Conservation (phyloP, 192 early-diverging fungal genomes). For the Chytriomyces hyalinus region DNA sequence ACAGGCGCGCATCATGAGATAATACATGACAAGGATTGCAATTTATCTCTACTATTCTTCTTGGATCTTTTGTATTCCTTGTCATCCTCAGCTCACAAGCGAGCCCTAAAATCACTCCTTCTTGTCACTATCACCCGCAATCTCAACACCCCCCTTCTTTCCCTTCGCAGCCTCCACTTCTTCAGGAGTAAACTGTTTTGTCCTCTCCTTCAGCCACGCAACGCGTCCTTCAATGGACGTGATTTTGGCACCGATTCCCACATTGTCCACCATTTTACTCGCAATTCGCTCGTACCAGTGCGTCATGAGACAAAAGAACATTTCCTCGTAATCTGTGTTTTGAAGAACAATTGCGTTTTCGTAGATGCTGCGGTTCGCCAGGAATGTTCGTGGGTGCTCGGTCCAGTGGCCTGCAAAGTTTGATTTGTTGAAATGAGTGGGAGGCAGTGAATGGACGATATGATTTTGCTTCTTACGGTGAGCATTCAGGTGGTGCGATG, state of each 20-base stretch:
- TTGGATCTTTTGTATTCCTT: no score
- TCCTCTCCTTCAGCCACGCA: slow-evolving; percentile 34
- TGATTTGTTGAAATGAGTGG: no score
- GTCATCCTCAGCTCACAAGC: no score
- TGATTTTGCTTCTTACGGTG: slow-evolving; percentile 3
- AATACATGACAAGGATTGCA: no score
- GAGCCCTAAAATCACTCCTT: not conserved
- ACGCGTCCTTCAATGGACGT: slow-evolving; percentile 32
- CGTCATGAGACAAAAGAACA: slow-evolving; percentile 44
- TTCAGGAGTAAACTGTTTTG: slow-evolving; percentile 27
- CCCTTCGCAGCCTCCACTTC: slow-evolving; percentile 42
- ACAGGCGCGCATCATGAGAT: no score
- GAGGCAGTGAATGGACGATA: no score
- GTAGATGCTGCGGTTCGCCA: slow-evolving; percentile 32
- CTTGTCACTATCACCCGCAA: not conserved
- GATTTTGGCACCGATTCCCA: slow-evolving; percentile 8
- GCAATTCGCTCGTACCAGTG: slow-evolving; percentile 41
- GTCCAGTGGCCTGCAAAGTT: slow-evolving; percentile 37
- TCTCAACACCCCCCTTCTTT: slow-evolving; percentile 9
- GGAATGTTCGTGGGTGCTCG: slow-evolving; percentile 50
- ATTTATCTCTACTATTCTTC: no score
- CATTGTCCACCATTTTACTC: slow-evolving; percentile 34
- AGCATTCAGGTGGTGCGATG: slow-evolving; percentile 56
- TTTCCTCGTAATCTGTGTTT: slow-evolving; percentile 36
- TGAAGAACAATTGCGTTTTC: slow-evolving; percentile 41